Conservation (phyloP, 2,329 filamentous ascomycete species). For the Aschersonia sp. region DNA sequence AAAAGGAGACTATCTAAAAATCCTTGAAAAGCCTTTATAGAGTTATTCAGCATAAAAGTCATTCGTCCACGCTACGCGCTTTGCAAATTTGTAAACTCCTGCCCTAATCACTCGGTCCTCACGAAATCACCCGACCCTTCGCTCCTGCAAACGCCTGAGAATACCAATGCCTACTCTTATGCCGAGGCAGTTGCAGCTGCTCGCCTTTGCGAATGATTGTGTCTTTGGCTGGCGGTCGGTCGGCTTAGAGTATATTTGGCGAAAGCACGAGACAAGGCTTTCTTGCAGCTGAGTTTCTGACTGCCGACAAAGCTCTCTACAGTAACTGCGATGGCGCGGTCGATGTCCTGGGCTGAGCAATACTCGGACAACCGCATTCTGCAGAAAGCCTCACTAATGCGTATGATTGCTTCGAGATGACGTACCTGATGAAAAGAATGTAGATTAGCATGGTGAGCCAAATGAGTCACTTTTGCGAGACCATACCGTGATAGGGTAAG, state of each 20-base stretch:
- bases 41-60: too few species aligned
- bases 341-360: constrained; percentile 78
- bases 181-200: not conserved
- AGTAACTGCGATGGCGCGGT: constrained; percentile 91
- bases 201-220: not conserved
- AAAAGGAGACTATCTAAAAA: too few species aligned
- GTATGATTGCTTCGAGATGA: constrained; percentile 94
- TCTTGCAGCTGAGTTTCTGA: constrained; percentile 96
- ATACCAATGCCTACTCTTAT: not conserved
- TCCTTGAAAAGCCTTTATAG: too few species aligned
- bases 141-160: too few species aligned
- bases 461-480: not conserved
- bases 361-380: constrained; percentile 98
- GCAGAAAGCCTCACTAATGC: constrained; percentile 85
- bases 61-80: too few species aligned
- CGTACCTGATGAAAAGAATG: constrained; percentile 50
- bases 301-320: constrained; percentile 92
- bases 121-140: too few species aligned
- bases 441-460: not conserved
- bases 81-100: too few species aligned
- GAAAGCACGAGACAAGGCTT: constrained; percentile 84
- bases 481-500: constrained; percentile 93
- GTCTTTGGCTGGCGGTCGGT: not conserved
- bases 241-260: constrained; percentile 67
- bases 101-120: too few species aligned